Conservation (phyloP, 176 grass and related monocot genomes). For the Aechmea fasciata region DNA sequence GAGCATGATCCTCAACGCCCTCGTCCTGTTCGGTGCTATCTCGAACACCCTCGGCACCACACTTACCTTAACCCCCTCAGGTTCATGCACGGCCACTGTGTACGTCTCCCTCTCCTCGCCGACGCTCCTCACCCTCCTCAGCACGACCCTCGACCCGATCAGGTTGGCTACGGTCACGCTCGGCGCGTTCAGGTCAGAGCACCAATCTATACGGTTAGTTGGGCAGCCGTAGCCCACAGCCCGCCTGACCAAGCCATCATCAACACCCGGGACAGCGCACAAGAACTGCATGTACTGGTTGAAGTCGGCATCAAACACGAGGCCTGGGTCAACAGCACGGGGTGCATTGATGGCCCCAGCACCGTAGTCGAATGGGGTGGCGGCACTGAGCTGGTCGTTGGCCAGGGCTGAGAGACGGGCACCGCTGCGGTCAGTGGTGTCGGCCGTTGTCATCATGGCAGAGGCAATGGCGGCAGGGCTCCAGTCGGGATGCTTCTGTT, state of each 20-base stretch:
- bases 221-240: constrained; percentile 50
- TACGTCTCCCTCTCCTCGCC: constrained; percentile 46
- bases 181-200: constrained; percentile 64
- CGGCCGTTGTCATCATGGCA: constrained; percentile 66
- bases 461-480: constrained; percentile 66
- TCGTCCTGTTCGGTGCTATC: constrained; percentile 37
- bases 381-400: not conserved
- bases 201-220: constrained; percentile 21
- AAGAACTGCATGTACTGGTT: constrained; percentile 63
- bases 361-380: constrained; percentile 71
- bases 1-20: constrained; percentile 40
- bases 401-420: constrained; percentile 26
- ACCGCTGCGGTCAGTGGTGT: constrained; percentile 36
- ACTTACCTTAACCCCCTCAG: constrained; percentile 44
- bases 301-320: constrained; percentile 48
- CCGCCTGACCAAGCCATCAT: constrained; percentile 36
- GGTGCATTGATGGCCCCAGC: constrained; percentile 46
- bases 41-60: constrained; percentile 41
- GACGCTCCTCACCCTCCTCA: constrained; percentile 47
- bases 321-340: constrained; percentile 56
- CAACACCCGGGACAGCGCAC: constrained; percentile 56
- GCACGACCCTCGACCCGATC: constrained; percentile 49
- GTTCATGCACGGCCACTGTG: constrained; percentile 40
- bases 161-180: constrained; percentile 71
- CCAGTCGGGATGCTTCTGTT: constrained; percentile 55